A percentile compares a stretch with the other conserved stretches of the same genome.
phyloP scores from a whole-genome alignment of 495 filamentous ascomycete genomes.

The Arthonia radiata region DNA sequence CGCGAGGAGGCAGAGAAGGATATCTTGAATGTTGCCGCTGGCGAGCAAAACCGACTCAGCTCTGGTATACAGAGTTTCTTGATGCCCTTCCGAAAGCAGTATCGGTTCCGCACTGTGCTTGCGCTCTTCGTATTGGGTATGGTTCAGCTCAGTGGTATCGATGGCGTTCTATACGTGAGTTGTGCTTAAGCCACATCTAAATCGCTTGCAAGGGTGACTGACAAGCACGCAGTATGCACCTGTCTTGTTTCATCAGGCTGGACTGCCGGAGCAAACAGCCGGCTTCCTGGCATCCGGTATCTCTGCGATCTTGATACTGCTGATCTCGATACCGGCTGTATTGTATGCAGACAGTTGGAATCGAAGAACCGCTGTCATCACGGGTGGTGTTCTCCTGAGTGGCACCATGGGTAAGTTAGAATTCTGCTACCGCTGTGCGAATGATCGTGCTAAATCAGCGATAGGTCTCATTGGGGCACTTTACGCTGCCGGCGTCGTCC shows the following conservation, averaged over 20 bases:
- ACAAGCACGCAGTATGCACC: slow-evolving; percentile 18
- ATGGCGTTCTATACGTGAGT: slow-evolving; percentile 20
- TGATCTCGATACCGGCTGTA: slow-evolving; percentile 26
- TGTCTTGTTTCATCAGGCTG: slow-evolving; percentile 26
- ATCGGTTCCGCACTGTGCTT: slow-evolving; percentile 15
- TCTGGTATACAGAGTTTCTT: slow-evolving; percentile 6
- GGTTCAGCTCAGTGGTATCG: slow-evolving; percentile 25
- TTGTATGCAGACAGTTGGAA: slow-evolving; percentile 39
- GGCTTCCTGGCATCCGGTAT: slow-evolving; percentile 31
- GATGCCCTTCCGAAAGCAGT: slow-evolving; percentile 6
- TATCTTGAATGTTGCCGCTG: slow-evolving; percentile 2
- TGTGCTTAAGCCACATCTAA: not conserved
- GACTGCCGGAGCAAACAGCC: slow-evolving; percentile 21
- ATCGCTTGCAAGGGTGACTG: not conserved
- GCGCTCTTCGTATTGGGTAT: slow-evolving; percentile 25
- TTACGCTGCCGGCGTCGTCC: slow-evolving; percentile 8
- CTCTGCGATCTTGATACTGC: slow-evolving; percentile 27
- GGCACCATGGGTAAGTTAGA: slow-evolving; percentile 15
- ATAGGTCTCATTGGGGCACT: too few species aligned
- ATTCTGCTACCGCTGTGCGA: too few species aligned
- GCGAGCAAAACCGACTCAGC: not conserved
- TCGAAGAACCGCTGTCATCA: slow-evolving; percentile 29
- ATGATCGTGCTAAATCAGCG: too few species aligned
- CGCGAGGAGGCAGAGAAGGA: slow-evolving; percentile 20
- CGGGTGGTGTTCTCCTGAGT: slow-evolving; percentile 26